Base-by-base conservation (phyloP, 2,329 filamentous ascomycete species). In the Neonectria faginata region DNA sequence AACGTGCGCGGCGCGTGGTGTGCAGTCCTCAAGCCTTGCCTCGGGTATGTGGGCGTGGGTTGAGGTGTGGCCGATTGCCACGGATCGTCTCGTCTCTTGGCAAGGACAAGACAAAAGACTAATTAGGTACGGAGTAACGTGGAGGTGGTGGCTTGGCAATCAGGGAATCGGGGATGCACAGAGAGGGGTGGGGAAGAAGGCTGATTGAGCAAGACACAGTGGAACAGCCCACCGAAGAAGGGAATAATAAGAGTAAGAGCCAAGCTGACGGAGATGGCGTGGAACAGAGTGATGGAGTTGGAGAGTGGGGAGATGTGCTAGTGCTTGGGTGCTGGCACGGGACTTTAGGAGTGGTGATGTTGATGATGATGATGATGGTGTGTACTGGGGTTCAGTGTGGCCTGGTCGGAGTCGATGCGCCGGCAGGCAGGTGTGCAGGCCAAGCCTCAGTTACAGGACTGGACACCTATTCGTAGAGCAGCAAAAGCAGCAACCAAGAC, bases 61-160 rank as follows among this genome's bases (percentile, higher is more conserved):
- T 53, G 27, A 31, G 57, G 48, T 22, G 48, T 53, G n/a, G 41
- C 27, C 27, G 14, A 42, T 60, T 55, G 55, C 42, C 41, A 55
- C 55, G 42, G 57, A 58, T 57, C 42, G 55, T 58, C 48, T 57
- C 42, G 55, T 58, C 48, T 55, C 55, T 63, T 58, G 54, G 39
- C 25, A 25, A 25, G 25, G 25, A 25, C 22, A 25, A 25, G 22
- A 25, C 22, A 25, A 25, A 25, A 25, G 22, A 25, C 22, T 4
- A 25, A 25, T 3, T 4, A 25, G 22, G 22, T 4, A 25, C 25
- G 25, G 25, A 25, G 25, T 25, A 25, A 6, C 25, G 25, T 25
- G 25, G 25, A 25, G 25, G 25, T 41, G 25, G 25, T 41, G 55
- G 27, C 60, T 63, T 63, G 55, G 50, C 55, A 9, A 42, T 14